Percentiles rank a stretch among this genome's conserved stretches.
Conservation (phyloP, 305 asterid species). For the Rubia peregrina region DNA sequence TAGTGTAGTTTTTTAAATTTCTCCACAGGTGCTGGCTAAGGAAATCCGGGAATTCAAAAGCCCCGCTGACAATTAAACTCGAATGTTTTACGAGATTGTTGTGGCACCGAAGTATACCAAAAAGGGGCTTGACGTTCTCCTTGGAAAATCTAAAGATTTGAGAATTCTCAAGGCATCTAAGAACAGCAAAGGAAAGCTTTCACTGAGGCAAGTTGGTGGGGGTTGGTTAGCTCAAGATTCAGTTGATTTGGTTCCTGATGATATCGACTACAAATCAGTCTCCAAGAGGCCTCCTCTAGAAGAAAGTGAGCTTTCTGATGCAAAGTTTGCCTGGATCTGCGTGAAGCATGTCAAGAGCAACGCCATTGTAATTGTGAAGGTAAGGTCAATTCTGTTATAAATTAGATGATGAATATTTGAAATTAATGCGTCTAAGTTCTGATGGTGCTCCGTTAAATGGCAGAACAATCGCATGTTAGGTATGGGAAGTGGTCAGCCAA, state of each 20-base stretch:
- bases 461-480: conserved; percentile 89
- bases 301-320: conserved; percentile 71
- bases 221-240: conserved; percentile 97
- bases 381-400: conserved; percentile 11
- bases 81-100: conserved; percentile 93
- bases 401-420: neutral
- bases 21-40: conserved; percentile 64
- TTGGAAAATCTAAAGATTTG: conserved; percentile 90
- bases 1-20: neutral
- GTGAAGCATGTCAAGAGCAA: conserved; percentile 98
- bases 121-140: conserved; percentile 87
- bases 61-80: conserved; percentile 83
- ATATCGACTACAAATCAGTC: conserved; percentile 57
- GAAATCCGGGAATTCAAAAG: conserved; percentile 91
- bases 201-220: conserved; percentile 94
- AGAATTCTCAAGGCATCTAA: conserved; percentile 88
- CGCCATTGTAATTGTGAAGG: conserved; percentile 91
- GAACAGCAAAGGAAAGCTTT: conserved; percentile 69
- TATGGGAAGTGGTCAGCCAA: conserved; percentile 99
- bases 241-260: conserved; percentile 81
- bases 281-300: conserved; percentile 56
- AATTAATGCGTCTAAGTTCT: neutral
- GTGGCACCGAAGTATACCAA: conserved; percentile 79
- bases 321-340: conserved; percentile 86
- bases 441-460: conserved; percentile 10